These are phyloP conservation scores for Jasminum sambac DNA, from an alignment of 257 asterid genomes.

Conservation along the genomic window DNA sequence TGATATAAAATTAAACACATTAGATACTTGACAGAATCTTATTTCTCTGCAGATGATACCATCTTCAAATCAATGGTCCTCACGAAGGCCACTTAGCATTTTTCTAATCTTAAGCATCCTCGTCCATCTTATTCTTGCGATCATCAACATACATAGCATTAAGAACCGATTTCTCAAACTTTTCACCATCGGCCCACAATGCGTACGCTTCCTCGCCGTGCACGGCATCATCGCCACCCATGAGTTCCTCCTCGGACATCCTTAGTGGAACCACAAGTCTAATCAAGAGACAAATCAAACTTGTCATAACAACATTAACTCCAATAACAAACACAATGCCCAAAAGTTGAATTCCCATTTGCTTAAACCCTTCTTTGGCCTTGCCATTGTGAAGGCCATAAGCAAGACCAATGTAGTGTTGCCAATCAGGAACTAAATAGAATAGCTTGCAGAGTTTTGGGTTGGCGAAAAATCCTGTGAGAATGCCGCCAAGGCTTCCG, in stretches of 20 bases:
- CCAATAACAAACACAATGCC: constrained; percentile 48
- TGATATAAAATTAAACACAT: too few relatives aligned
- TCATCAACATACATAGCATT: constrained; percentile 42
- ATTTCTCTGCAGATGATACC: too few relatives aligned
- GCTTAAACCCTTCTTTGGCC: constrained; percentile 48
- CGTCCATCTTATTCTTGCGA: constrained; percentile 20
- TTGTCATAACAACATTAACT: constrained; percentile 50
- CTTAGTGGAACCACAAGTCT: constrained; percentile 50
- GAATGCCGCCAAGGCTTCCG: constrained; percentile 70
- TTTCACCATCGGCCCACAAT: constrained; percentile 78
- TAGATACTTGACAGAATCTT: too few relatives aligned
- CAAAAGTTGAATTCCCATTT: constrained; percentile 53
- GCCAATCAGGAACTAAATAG: constrained; percentile 35
- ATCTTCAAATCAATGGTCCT: too few relatives aligned
- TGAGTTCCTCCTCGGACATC: constrained; percentile 52
- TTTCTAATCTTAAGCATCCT: neutral
- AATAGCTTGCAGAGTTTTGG: constrained; percentile 52
- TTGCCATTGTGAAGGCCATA: constrained; percentile 51
- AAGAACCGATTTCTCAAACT: constrained; percentile 45
- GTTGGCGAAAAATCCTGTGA: constrained; percentile 69
- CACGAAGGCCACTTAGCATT: too few relatives aligned
- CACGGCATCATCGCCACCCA: constrained; percentile 63
- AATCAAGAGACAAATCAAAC: constrained; percentile 59
- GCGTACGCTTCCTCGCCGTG: constrained; percentile 89
- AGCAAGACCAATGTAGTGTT: constrained; percentile 51